phyloP scores from a whole-genome alignment of 2,329 filamentous ascomycete genomes.

The Xylariaceae sp. region DNA sequence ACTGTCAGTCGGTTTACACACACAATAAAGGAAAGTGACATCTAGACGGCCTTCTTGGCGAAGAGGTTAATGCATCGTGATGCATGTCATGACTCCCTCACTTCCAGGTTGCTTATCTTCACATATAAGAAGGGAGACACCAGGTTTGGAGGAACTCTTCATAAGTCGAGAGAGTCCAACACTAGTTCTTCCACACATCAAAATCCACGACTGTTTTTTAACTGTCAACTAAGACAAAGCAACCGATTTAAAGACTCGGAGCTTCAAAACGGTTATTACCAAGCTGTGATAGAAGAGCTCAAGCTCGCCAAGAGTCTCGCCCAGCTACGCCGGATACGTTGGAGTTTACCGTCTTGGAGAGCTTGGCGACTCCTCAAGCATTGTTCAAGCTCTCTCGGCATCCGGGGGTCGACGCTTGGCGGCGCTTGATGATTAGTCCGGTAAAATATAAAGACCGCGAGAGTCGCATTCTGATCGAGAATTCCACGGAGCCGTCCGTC shows the following conservation, averaged over 20 bases:
- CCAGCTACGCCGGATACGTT: background rate
- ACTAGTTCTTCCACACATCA: background rate
- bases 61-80: conserved; percentile 9
- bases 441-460: background rate
- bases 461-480: background rate
- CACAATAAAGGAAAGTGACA: conserved; percentile 22
- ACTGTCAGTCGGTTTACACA: conserved; percentile 7
- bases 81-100: conserved; percentile 3
- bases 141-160: background rate
- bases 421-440: conserved; percentile 15
- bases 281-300: background rate
- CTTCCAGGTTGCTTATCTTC: background rate
- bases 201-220: background rate
- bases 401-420: conserved; percentile 15
- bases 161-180: background rate
- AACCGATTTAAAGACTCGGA: background rate
- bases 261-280: background rate
- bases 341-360: conserved; percentile 1
- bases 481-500: background rate
- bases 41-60: conserved; percentile 8
- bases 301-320: conserved; percentile 1
- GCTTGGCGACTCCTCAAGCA: conserved; percentile 18
- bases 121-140: background rate
- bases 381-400: conserved; percentile 10
- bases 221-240: background rate